phyloP scores from a whole-genome alignment of 371 early-diverging fungal genomes.

The Rhizomucor pusillus region DNA sequence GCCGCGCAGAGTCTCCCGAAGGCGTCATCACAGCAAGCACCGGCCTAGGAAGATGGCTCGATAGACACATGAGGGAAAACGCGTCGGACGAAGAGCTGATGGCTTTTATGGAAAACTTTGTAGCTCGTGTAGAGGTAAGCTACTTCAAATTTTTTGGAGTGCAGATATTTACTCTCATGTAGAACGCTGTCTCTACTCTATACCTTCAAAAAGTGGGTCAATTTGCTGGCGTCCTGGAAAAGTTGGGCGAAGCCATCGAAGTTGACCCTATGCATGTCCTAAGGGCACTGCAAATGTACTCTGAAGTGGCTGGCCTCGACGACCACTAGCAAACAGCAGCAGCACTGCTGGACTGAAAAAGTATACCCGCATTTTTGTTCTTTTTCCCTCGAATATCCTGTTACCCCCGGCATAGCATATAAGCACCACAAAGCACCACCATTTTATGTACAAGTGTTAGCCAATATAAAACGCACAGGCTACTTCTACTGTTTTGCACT shows the following conservation, averaged over 20 bases:
- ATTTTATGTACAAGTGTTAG: no score
- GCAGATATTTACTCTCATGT: conserved; percentile 2
- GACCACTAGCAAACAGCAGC: neutral
- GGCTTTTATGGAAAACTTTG: conserved; percentile 55
- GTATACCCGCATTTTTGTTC: no score
- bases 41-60: conserved; percentile 20
- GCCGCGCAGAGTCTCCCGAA: conserved; percentile 21
- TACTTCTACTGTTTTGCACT: no score
- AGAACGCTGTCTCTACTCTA: conserved; percentile 53
- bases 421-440: no score
- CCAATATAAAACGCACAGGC: no score
- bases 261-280: conserved; percentile 50
- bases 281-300: conserved; percentile 55
- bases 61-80: conserved; percentile 20
- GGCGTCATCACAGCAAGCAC: conserved; percentile 19
- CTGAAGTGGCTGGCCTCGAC: conserved; percentile 19
- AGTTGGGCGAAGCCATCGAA: conserved; percentile 45
- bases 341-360: no score
- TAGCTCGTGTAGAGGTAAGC: conserved; percentile 58
- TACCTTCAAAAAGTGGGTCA: conserved; percentile 46
- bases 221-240: conserved; percentile 47
- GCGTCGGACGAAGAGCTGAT: conserved; percentile 59
- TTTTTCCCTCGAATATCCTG: no score
- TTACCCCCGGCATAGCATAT: no score
- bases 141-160: no score